Evolutionary conservation across 1,139 yeast genomes (phyloP).

Genomic region (Suhomyces guaymorum): DNA sequence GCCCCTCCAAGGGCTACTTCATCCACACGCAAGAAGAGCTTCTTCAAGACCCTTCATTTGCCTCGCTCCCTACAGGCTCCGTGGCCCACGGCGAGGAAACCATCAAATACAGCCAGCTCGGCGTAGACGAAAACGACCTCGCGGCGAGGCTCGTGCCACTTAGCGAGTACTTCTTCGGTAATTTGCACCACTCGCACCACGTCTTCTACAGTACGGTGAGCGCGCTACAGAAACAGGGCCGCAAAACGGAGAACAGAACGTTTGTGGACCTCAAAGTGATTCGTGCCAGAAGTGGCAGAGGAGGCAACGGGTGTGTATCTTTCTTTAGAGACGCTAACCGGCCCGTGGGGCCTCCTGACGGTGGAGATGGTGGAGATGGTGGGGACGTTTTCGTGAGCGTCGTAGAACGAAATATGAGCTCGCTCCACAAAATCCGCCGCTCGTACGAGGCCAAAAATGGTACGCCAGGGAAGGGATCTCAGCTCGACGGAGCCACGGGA

Average conservation of each 20-base stretch:
- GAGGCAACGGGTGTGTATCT: constrained; percentile 87
- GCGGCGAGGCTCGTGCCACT: constrained; percentile 26
- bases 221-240: constrained; percentile 31
- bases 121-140: constrained; percentile 25
- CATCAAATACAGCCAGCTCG: constrained; percentile 23
- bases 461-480: constrained; percentile 66
- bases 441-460: constrained; percentile 76
- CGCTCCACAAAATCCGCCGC: constrained; percentile 68
- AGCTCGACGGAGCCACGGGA: constrained; percentile 83
- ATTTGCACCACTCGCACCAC: constrained; percentile 44
- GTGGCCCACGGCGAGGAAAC: constrained; percentile 6
- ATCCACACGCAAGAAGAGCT: constrained; percentile 10
- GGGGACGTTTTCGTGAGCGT: constrained; percentile 86
- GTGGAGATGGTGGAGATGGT: constrained; percentile 97
- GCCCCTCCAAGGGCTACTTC: constrained; percentile 7
- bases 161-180: constrained; percentile 45
- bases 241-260: constrained; percentile 40
- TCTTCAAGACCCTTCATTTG: constrained; percentile 1
- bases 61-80: neutral
- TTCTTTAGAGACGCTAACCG: constrained; percentile 84
- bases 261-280: constrained; percentile 67
- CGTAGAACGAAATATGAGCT: constrained; percentile 59
- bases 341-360: constrained; percentile 92
- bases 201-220: constrained; percentile 33
- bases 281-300: constrained; percentile 72